A percentile compares a stretch with the other conserved stretches of the same genome.
phyloP scores from a whole-genome alignment of 2,329 filamentous ascomycete genomes.

The Emmonsia crescens region DNA sequence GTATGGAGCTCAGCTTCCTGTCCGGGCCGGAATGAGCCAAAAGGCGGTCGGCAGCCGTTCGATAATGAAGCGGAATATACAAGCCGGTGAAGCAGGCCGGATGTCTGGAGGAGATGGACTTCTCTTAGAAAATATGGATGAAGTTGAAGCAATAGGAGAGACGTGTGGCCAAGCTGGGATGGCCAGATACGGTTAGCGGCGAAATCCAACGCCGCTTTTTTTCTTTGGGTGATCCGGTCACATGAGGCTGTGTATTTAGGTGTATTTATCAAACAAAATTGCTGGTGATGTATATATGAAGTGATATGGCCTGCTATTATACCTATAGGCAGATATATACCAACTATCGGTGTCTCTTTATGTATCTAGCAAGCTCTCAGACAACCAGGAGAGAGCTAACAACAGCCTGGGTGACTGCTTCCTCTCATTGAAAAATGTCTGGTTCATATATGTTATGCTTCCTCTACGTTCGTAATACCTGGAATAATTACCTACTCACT shows the following conservation, averaged over 20 bases:
- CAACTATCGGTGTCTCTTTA: background rate
- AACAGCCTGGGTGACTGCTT: background rate
- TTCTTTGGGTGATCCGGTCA: background rate
- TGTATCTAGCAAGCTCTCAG: background rate
- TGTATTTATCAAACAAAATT: background rate
- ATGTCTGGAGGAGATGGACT: constrained; percentile 13
- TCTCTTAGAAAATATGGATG: constrained; percentile 21
- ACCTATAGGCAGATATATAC: too few species aligned
- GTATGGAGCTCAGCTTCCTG: constrained; percentile 4
- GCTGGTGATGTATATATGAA: background rate
- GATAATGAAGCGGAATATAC: constrained; percentile 2
- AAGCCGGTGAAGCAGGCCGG: constrained; percentile 13
- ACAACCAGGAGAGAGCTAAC: background rate
- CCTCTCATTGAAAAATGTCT: too few species aligned
- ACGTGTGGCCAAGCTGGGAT: constrained; percentile 30
- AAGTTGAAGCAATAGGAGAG: constrained; percentile 24
- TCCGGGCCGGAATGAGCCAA: constrained; percentile 9
- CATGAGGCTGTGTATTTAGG: background rate
- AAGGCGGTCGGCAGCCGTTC: constrained; percentile 12
- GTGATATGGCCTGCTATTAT: too few species aligned
- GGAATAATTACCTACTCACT: background rate
- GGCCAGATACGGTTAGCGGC: constrained; percentile 29
- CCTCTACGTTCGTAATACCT: background rate
- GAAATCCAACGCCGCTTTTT: background rate
- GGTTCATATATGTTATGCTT: background rate